Percentiles rank a stretch among this genome's conserved stretches.
phyloP scores from a whole-genome alignment of 1,284 basidiomycete genomes.

The Rhizopogon hawkerae region DNA sequence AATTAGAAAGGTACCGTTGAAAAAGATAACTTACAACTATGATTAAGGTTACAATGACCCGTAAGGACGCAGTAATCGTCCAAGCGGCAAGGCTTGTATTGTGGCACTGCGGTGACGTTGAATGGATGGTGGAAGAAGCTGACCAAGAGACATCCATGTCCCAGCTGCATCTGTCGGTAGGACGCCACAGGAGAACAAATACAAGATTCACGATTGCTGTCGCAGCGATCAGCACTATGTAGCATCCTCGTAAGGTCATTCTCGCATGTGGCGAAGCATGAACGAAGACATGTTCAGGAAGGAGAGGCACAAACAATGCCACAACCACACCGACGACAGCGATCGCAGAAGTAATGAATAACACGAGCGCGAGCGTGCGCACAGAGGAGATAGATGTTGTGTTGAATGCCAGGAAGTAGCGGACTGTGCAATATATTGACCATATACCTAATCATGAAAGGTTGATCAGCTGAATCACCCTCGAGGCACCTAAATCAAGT shows the following conservation, averaged over 20 bases:
- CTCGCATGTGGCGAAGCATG: slow-evolving; percentile 12
- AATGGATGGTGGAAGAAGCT: slow-evolving; percentile 16
- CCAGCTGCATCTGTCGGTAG: slow-evolving; percentile 44
- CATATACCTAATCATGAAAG: slow-evolving; percentile 37
- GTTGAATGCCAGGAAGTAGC: slow-evolving; percentile 53
- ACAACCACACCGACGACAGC: slow-evolving; percentile 46
- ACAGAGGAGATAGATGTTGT: slow-evolving; percentile 33
- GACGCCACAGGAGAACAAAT: slow-evolving; percentile 38
- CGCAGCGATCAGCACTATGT: slow-evolving; percentile 40
- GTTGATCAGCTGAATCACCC: background rate
- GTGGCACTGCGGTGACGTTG: slow-evolving; percentile 22
- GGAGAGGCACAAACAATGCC: slow-evolving; percentile 34
- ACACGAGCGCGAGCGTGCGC: slow-evolving; percentile 38
- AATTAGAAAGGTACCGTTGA: background rate
- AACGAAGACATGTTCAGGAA: slow-evolving; percentile 22
- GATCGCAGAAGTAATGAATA: slow-evolving; percentile 53
- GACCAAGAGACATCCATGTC: slow-evolving; percentile 63
- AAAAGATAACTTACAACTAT: slow-evolving; percentile 37
- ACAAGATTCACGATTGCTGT: slow-evolving; percentile 48
- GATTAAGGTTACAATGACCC: slow-evolving; percentile 42
- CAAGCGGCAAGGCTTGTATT: slow-evolving; percentile 41
- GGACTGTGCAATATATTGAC: slow-evolving; percentile 50
- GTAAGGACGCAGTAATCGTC: slow-evolving; percentile 42
- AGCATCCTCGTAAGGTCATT: slow-evolving; percentile 32
- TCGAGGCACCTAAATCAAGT: background rate